Evolutionary conservation across 768 basidiomycete genomes (phyloP).

Genomic region (Phanerochaete sordida): DNA sequence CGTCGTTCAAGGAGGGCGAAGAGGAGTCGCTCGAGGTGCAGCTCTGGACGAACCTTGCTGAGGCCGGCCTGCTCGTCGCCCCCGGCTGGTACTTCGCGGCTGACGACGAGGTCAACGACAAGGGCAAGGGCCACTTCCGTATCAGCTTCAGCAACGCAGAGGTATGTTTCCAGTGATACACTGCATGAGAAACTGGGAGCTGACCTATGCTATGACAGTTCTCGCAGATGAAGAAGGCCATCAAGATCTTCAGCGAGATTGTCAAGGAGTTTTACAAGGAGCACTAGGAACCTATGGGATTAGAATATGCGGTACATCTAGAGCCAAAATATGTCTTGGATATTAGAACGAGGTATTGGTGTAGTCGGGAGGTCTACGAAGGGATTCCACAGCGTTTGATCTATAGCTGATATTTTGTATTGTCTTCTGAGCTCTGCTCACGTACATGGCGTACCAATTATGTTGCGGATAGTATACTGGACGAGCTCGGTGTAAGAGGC

Average conservation of each 20-base stretch:
- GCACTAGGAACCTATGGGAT: background rate
- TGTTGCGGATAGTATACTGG: too few relatives aligned
- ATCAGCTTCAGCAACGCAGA: constrained; percentile 53
- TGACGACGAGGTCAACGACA: constrained; percentile 16
- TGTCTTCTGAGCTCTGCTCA: too few relatives aligned
- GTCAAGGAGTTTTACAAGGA: constrained; percentile 39
- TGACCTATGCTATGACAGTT: constrained; percentile 15
- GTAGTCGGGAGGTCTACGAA: background rate
- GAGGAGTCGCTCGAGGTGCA: constrained; percentile 48
- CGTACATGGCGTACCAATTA: too few relatives aligned
- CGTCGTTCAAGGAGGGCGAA: constrained; percentile 30
- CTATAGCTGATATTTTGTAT: too few relatives aligned
- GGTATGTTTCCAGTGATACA: constrained; percentile 33
- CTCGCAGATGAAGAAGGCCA: constrained; percentile 41
- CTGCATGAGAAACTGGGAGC: background rate
- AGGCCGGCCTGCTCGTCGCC: constrained; percentile 58
- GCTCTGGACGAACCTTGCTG: constrained; percentile 58
- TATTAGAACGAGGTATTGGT: background rate
- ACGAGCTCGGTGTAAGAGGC: too few relatives aligned
- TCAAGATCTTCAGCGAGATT: constrained; percentile 42
- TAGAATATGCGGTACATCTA: background rate
- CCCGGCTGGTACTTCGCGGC: constrained; percentile 57
- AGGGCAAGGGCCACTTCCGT: constrained; percentile 48
- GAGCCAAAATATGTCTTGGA: background rate
- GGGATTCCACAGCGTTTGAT: too few relatives aligned